A percentile compares a stretch with the other conserved stretches of the same genome.
Evolutionary conservation across 2,329 filamentous ascomycete genomes (phyloP).

Genomic region (Alternaria sp.): DNA sequence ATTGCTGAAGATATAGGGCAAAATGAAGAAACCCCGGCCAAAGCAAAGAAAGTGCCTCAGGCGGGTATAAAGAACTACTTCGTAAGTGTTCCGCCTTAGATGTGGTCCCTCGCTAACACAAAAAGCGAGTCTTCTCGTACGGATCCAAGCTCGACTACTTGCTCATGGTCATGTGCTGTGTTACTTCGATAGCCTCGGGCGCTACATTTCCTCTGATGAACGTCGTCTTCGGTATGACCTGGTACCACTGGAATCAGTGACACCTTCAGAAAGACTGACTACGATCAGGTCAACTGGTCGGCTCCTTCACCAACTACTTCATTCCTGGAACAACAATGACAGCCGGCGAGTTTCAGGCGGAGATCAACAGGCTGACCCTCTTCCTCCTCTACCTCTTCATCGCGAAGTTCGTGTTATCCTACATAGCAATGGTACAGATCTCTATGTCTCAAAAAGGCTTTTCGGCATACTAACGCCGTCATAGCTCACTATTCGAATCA

Average conservation of each 20-base stretch:
- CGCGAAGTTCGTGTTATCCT: slow-evolving; percentile 46
- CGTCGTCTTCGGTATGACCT: slow-evolving; percentile 62
- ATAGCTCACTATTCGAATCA: slow-evolving; percentile 59
- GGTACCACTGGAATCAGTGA: background rate
- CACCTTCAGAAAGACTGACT: background rate
- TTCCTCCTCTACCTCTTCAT: slow-evolving; percentile 50
- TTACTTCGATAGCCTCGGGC: slow-evolving; percentile 49
- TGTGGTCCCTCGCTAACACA: slow-evolving; percentile 10
- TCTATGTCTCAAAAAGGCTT: background rate
- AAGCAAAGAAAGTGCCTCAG: slow-evolving; percentile 31
- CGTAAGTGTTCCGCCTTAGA: slow-evolving; percentile 28
- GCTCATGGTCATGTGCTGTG: slow-evolving; percentile 35
- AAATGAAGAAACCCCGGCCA: background rate
- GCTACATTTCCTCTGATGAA: slow-evolving; percentile 64
- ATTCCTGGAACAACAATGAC: slow-evolving; percentile 54
- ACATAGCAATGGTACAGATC: slow-evolving; percentile 44
- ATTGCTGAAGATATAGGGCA: slow-evolving; percentile 17
- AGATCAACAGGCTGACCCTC: slow-evolving; percentile 54
- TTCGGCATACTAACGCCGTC: slow-evolving; percentile 19
- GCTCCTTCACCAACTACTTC: slow-evolving; percentile 66
- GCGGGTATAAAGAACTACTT: slow-evolving; percentile 46
- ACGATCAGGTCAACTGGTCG: slow-evolving; percentile 53
- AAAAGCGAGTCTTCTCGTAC: slow-evolving; percentile 47
- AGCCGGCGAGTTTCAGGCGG: slow-evolving; percentile 59
- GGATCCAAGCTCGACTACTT: slow-evolving; percentile 45